Conservation (phyloP, 83 land plant species). For the Thuja plicata region DNA sequence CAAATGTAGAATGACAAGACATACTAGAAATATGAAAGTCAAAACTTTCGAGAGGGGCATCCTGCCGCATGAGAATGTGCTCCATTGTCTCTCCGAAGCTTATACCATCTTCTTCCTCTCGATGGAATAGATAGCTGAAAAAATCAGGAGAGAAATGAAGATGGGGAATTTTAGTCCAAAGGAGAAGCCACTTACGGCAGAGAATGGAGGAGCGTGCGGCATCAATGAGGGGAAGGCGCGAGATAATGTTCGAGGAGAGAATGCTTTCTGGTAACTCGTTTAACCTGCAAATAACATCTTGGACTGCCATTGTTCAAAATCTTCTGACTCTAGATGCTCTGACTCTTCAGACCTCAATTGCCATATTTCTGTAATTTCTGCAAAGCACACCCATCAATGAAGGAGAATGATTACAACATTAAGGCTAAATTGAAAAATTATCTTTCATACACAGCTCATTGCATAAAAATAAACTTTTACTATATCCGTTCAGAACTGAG, state of each 20-base stretch:
- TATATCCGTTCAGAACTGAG: too few species aligned
- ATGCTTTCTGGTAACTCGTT: background rate
- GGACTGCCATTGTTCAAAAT: too few species aligned
- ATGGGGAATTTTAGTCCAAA: constrained; percentile 30
- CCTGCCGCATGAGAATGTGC: background rate
- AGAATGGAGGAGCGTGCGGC: constrained; percentile 34
- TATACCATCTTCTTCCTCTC: background rate
- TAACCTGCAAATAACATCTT: background rate
- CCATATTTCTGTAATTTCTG: too few species aligned
- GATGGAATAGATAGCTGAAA: background rate
- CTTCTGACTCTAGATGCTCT: too few species aligned
- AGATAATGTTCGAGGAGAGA: background rate
- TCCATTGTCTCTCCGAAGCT: background rate
- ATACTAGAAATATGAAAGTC: background rate
- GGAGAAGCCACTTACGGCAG: constrained; percentile 39
- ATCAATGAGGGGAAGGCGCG: constrained; percentile 29
- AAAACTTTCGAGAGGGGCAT: background rate
- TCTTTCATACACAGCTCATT: too few species aligned
- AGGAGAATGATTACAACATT: too few species aligned
- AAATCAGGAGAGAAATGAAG: constrained; percentile 20
- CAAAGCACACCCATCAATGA: too few species aligned
- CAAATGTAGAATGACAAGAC: background rate
- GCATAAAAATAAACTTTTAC: too few species aligned
- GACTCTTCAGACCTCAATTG: too few species aligned
- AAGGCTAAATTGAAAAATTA: too few species aligned